These are phyloP conservation scores for Geotrichum phurueaensis DNA, from an alignment of 1,139 yeast species.

Conservation along the genomic window DNA sequence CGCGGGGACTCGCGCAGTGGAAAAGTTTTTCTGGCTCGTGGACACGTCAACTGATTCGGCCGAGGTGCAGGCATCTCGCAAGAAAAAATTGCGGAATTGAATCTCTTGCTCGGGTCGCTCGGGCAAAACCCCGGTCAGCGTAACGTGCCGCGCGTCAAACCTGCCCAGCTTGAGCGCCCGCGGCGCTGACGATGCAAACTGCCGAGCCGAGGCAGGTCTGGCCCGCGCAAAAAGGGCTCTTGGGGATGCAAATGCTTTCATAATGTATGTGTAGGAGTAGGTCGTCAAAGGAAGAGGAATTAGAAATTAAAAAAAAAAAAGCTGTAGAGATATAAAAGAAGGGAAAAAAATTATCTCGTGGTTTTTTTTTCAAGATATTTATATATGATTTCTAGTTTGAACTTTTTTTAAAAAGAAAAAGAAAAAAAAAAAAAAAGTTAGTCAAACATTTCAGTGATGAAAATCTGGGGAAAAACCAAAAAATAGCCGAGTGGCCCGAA, in stretches of 20 bases:
- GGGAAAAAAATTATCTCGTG: background rate
- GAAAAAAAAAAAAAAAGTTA: background rate
- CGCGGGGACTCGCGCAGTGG: slow-evolving; percentile 48
- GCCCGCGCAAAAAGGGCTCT: background rate
- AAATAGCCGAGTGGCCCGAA: background rate
- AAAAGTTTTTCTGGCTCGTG: slow-evolving; percentile 60
- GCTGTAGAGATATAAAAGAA: background rate
- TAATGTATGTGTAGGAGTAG: background rate
- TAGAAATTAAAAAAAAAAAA: background rate
- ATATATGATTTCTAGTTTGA: too few species aligned
- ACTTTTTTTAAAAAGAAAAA: too few species aligned
- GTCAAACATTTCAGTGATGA: background rate
- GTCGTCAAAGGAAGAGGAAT: background rate
- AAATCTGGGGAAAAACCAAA: slow-evolving; percentile 1
- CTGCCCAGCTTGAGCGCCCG: background rate
- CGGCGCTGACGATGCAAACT: background rate
- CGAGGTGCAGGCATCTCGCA: slow-evolving; percentile 59
- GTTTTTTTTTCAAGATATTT: background rate
- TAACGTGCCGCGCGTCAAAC: slow-evolving; percentile 3
- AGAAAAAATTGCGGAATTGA: slow-evolving; percentile 49
- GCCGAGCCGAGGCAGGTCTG: background rate
- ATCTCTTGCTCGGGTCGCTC: slow-evolving; percentile 25
- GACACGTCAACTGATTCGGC: slow-evolving; percentile 48
- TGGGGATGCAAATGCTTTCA: background rate
- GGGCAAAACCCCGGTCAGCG: slow-evolving; percentile 3